Percentiles rank a stretch among this genome's conserved stretches.
phyloP scores from a whole-genome alignment of 148 eudicot species.

The Selenicereus undatus region DNA sequence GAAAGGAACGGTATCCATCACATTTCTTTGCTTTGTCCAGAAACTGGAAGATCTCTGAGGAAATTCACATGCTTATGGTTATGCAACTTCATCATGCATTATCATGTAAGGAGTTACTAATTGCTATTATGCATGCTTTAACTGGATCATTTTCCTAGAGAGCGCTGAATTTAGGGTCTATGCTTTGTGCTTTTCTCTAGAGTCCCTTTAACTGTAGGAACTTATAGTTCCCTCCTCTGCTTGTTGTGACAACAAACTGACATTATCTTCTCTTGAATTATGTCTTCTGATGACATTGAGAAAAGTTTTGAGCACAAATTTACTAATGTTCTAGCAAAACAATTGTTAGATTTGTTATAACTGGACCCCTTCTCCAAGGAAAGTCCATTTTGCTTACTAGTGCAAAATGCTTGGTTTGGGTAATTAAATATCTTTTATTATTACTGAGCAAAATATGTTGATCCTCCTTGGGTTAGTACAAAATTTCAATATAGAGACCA shows the following conservation, averaged over 20 bases:
- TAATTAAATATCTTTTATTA: no score
- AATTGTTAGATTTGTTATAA: no score
- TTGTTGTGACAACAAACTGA: background rate
- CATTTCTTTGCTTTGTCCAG: background rate
- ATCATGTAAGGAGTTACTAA: background rate
- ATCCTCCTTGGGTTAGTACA: no score
- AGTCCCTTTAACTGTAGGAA: background rate
- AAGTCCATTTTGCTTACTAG: no score
- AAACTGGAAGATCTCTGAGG: background rate
- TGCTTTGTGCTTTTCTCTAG: background rate
- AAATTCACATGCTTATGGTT: background rate
- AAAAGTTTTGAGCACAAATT: no score
- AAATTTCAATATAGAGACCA: no score
- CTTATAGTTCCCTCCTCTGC: background rate
- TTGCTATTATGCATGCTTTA: background rate
- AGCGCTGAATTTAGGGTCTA: background rate
- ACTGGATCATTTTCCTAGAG: background rate
- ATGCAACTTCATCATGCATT: background rate
- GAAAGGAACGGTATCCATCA: slow-evolving; percentile 79
- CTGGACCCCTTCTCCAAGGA: no score
- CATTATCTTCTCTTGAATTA: background rate
- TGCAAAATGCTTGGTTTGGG: no score
- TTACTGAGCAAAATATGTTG: no score
- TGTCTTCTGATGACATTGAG: no score
- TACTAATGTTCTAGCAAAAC: no score